Conservation (phyloP, 2,329 filamentous ascomycete genomes). For the Leptosphaerulina australis region DNA sequence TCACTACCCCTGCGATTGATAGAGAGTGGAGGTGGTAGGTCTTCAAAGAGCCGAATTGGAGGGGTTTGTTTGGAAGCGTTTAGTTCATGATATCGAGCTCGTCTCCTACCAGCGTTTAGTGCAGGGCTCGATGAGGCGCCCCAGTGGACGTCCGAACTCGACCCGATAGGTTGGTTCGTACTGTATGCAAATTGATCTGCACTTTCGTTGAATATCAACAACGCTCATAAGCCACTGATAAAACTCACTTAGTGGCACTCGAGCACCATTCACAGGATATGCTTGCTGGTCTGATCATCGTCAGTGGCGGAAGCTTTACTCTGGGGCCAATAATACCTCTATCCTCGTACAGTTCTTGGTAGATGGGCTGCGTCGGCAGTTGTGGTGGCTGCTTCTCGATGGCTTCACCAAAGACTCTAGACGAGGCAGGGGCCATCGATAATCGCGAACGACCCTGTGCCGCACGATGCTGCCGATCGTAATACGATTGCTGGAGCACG, state of each 20-base stretch:
- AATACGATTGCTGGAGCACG: slow-evolving; percentile 41
- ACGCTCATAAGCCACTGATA: background rate
- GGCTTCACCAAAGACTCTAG: background rate
- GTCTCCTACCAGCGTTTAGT: slow-evolving; percentile 46
- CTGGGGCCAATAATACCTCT: background rate
- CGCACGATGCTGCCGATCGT: slow-evolving; percentile 45
- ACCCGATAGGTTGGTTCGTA: slow-evolving; percentile 19
- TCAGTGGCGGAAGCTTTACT: background rate
- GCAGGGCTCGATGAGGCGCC: slow-evolving; percentile 50
- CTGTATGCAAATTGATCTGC: slow-evolving; percentile 35
- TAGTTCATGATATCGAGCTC: slow-evolving; percentile 12
- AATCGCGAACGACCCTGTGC: slow-evolving; percentile 44
- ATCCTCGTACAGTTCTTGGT: background rate
- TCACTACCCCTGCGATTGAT: background rate
- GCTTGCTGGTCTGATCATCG: slow-evolving; percentile 1
- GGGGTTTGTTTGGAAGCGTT: background rate
- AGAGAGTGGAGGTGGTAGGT: background rate
- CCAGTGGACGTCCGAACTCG: slow-evolving; percentile 41
- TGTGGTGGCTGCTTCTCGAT: background rate
- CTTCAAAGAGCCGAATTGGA: background rate
- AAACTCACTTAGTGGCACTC: slow-evolving; percentile 14
- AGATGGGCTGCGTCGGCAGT: background rate
- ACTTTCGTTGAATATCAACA: no score
- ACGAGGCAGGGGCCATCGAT: slow-evolving; percentile 40
- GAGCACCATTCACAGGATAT: slow-evolving; percentile 3